Evolutionary conservation across 257 asterid genomes (phyloP).

Genomic region (Solanum paucissectum): DNA sequence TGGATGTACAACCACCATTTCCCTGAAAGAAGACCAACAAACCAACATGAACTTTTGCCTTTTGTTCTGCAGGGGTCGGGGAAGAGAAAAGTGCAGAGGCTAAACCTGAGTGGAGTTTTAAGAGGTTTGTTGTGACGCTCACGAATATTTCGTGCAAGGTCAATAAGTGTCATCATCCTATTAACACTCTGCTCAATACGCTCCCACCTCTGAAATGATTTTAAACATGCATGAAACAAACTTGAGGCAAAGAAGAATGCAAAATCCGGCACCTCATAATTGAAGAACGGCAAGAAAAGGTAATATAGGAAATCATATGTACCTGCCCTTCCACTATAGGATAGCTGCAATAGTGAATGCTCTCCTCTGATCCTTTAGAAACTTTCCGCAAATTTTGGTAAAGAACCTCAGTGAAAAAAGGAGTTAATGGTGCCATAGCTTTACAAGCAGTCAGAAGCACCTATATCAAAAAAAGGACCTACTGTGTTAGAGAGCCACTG

Average conservation of each 20-base stretch:
- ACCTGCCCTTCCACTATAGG: constrained; percentile 82
- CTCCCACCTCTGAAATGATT: constrained; percentile 42
- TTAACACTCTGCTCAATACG: constrained; percentile 88
- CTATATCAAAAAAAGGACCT: constrained; percentile 7
- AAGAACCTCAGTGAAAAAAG: constrained; percentile 89
- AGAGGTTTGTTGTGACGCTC: constrained; percentile 94
- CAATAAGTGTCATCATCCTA: constrained; percentile 80
- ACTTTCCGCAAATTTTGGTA: constrained; percentile 82
- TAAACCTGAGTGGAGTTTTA: constrained; percentile 58
- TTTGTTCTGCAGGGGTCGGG: neutral
- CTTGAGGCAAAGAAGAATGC: neutral
- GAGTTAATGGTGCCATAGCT: constrained; percentile 97
- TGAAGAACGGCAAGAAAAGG: neutral
- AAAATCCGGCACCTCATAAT: neutral
- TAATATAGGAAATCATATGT: neutral
- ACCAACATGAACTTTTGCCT: neutral
- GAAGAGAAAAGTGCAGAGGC: neutral
- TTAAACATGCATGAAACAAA: neutral
- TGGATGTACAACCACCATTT: constrained; percentile 92
- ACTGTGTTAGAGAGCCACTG: neutral
- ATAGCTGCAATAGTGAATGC: constrained; percentile 84
- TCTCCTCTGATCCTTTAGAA: constrained; percentile 55
- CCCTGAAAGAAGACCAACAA: constrained; percentile 24
- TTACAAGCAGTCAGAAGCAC: constrained; percentile 86
- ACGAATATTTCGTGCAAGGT: constrained; percentile 85